Evolutionary conservation across 768 basidiomycete species (phyloP).

Genomic region (Podaxis sp.): DNA sequence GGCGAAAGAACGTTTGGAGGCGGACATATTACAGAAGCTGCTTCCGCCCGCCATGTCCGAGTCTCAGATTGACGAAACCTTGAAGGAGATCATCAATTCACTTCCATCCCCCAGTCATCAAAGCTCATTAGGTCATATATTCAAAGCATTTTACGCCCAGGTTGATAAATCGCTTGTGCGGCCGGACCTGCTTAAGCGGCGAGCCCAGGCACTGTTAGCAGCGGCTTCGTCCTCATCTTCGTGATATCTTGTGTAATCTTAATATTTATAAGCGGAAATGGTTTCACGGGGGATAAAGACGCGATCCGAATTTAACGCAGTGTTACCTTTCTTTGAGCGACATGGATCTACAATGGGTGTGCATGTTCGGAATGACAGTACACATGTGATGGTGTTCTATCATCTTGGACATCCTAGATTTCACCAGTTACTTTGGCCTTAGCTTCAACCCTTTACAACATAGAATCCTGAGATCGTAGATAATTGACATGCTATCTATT

Average conservation of each 20-base stretch:
- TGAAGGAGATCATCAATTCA: slow-evolving; percentile 36
- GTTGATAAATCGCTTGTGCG: slow-evolving; percentile 61
- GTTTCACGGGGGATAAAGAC: no score
- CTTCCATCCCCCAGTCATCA: slow-evolving; percentile 23
- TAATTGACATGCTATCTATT: no score
- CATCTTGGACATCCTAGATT: no score
- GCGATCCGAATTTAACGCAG: no score
- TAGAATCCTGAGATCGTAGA: no score
- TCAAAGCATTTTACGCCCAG: slow-evolving; percentile 59
- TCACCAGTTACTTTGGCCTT: no score
- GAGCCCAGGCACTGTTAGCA: slow-evolving; percentile 32
- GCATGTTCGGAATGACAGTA: no score
- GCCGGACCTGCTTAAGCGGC: slow-evolving; percentile 48
- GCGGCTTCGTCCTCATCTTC: not conserved
- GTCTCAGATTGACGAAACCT: slow-evolving; percentile 47
- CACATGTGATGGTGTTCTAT: no score
- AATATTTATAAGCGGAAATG: not conserved
- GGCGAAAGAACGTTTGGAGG: slow-evolving; percentile 55
- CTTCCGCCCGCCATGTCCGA: slow-evolving; percentile 59
- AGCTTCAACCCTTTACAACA: no score
- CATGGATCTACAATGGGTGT: no score
- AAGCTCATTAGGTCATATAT: slow-evolving; percentile 43
- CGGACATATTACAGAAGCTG: slow-evolving; percentile 46
- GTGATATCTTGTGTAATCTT: not conserved
- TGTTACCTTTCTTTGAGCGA: no score